Evolutionary conservation across 1,284 basidiomycete genomes (phyloP), one percentile per base, ranked within the genome.

Genomic region (Cutaneotrichosporon sp.): DNA sequence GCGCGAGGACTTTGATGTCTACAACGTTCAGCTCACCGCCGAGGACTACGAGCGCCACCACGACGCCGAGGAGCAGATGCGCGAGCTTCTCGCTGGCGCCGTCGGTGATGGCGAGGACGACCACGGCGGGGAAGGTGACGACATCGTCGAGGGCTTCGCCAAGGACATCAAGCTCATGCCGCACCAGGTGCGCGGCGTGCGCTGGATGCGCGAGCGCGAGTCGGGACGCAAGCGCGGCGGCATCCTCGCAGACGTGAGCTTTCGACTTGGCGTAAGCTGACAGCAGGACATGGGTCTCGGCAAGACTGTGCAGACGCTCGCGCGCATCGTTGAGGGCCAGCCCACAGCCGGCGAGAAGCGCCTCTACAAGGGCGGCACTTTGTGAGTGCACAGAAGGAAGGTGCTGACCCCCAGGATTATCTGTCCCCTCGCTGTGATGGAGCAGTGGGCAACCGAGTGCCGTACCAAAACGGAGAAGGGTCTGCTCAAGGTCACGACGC

Each of bases 291-390:
- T 82, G 81, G 81, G 81, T 66, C 83, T 95, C 1, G 93, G 92
- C 1, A 95, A 97, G 81, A 97, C 93, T 0, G 90, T 95, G n/a
- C 94, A 97, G 73, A 91, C 90, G 0, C 81, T 97, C 8, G 85
- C 89, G 0, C 84, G 91, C 1, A 92, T 97, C 43, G 86, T 90
- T 0, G 89, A 91, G 61, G 89, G 89, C 1, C 82, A 84, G 5
- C 85, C 89, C 4, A 85, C 83, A 16, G 85, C 86, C 61, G 83
- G 84, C 3, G 91, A 93, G 69, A 85, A 83, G 66, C 83, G 84
- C n/a, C 86, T 86, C 11, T 92, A 84, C 83, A 75, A 72, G 53
- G 77, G 68, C 14, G 78, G 79, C n/a, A 94, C 91, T 1, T 81
- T 94, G 91, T 92, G 72, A 60, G 88, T 81, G n/a, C 8, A 11